Evolutionary conservation across 345 rosid species (phyloP).

Genomic region (Citrus cavaleriei): DNA sequence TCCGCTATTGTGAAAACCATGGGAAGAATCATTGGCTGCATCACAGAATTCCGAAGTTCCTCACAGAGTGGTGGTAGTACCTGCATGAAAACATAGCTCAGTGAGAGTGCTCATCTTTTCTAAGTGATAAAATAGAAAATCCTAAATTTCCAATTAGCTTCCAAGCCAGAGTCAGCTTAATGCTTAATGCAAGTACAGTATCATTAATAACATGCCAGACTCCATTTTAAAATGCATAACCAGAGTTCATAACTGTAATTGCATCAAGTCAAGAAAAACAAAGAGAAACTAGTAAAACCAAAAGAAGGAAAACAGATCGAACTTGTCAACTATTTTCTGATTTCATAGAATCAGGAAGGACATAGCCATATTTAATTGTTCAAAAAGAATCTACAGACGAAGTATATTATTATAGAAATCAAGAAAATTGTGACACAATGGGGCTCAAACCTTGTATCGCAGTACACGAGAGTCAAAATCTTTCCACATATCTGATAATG

Average conservation of each 20-base stretch:
- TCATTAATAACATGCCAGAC: background rate
- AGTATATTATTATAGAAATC: background rate
- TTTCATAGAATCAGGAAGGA: background rate
- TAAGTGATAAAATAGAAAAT: background rate
- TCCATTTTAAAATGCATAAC: background rate
- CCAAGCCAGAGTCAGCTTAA: background rate
- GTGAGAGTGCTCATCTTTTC: background rate
- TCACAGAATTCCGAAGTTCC: conserved; percentile 93
- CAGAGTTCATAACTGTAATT: background rate
- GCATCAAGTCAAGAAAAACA: too few species aligned
- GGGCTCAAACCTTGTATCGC: conserved; percentile 83
- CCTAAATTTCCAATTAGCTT: background rate
- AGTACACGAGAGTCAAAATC: conserved; percentile 94
- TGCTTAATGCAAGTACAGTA: background rate
- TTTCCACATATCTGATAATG: conserved; percentile 98
- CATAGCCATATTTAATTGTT: background rate
- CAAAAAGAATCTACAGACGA: background rate
- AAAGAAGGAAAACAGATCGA: background rate
- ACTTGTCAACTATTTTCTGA: background rate
- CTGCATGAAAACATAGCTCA: conserved; percentile 40
- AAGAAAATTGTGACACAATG: conserved; percentile 1
- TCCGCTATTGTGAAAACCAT: conserved; percentile 96
- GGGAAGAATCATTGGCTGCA: conserved; percentile 94
- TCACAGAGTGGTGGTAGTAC: conserved; percentile 98
- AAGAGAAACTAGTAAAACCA: too few species aligned